Base-by-base conservation (phyloP, 495 filamentous ascomycete species). In the Neurospora sp. region DNA sequence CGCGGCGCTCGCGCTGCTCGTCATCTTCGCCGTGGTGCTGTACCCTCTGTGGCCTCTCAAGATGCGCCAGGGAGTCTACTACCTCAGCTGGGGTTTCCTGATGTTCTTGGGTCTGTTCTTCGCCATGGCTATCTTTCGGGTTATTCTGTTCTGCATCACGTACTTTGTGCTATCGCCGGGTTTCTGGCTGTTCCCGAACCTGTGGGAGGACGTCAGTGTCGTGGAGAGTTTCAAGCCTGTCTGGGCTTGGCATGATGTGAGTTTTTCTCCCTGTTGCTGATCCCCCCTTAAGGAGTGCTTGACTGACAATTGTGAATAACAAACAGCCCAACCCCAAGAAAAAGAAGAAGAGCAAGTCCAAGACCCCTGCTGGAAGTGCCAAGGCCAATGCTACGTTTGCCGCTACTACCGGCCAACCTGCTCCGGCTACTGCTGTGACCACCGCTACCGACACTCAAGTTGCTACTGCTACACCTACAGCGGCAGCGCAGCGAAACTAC, bases 131-230 rank as follows among this genome's bases (percentile, higher is more conserved):
- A 95, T 99, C 76, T 93, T 98, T 88, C 89, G 96, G 72, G 86
- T 98, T 27, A 97, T 98, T 71, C 84, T 99, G n/a, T 99, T 98
- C 84, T 91, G 91, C 77, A 82, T 95, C 79, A 98, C 96, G 12
- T 92, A 97, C 77, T 95, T 98, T 79, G 86, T 88, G 9, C 87
- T 89, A 11, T 86, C 94, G 16, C 96, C 95, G 1, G 96, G 96
- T 75, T 85, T 99, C 39, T 99, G 96, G 96, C 86, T 99, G 66
- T 99, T 94, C 86, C 96, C 96, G 66, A 99, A 99, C 79, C 81
- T 99, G 27, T 99, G 98, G 83, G 96, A 98, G 82, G 96, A 99
- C 80, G 96, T 99, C 62, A 96, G 95, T 9, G 98, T 99, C 83
- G 91, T 98, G 78, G 96, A 99, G 75, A 96, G 92, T 82, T 99